phyloP scores from a whole-genome alignment of 1,284 basidiomycete genomes.

The Neotropicomus parvogracilis region DNA sequence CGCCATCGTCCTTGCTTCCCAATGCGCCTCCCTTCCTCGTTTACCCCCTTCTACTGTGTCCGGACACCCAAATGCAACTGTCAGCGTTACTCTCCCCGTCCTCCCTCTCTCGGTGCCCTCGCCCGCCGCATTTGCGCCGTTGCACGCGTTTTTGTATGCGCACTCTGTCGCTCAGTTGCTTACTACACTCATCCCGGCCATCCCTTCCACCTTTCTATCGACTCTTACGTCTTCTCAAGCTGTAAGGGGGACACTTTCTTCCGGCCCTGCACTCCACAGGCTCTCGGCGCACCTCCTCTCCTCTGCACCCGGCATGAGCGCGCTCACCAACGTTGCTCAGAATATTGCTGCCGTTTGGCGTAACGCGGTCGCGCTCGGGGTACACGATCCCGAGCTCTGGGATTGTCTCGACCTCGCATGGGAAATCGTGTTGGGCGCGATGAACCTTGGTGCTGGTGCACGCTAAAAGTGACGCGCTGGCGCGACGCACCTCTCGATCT shows the following conservation, averaged over 20 bases:
- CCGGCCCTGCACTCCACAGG: constrained; percentile 44
- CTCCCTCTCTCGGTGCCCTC: constrained; percentile 65
- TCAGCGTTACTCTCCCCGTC: constrained; percentile 51
- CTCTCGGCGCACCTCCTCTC: constrained; percentile 49
- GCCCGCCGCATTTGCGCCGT: constrained; percentile 59
- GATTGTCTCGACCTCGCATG: constrained; percentile 67
- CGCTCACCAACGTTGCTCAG: constrained; percentile 53
- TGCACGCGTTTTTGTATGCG: constrained; percentile 64
- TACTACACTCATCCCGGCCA: constrained; percentile 52
- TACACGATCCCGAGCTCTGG: constrained; percentile 65
- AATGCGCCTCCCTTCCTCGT: constrained; percentile 56
- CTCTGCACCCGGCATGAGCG: constrained; percentile 41
- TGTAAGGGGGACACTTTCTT: constrained; percentile 43
- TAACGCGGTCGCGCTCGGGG: constrained; percentile 65
- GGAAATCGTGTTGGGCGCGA: constrained; percentile 64
- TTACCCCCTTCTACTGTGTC: constrained; percentile 40
- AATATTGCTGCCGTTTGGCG: constrained; percentile 72
- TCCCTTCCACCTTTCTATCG: constrained; percentile 51
- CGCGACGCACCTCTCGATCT: constrained; percentile 16
- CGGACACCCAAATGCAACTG: constrained; percentile 34
- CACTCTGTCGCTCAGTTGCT: constrained; percentile 53
- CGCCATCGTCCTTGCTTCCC: constrained; percentile 52
- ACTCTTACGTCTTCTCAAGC: constrained; percentile 44
- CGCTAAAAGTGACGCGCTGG: constrained; percentile 25
- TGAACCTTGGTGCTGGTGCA: constrained; percentile 51